A percentile compares a stretch with the other conserved stretches of the same genome.
Conservation (phyloP, 1,139 yeast genomes). For the Petasospora rhodanensis region DNA sequence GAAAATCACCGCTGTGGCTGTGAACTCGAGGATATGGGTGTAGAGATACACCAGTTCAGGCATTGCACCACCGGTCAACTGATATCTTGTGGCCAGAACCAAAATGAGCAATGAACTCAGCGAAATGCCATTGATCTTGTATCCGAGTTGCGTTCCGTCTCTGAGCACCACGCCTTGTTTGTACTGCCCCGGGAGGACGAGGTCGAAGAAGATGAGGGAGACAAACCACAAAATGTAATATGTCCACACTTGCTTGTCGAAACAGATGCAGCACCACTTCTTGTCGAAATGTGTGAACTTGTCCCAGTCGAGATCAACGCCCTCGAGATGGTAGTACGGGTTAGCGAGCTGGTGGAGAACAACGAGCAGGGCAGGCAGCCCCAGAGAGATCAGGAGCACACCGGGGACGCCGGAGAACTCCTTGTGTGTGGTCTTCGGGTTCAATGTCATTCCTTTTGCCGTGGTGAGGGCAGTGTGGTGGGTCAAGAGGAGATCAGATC, state of each 20-base stretch:
- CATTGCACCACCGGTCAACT: conserved; percentile 46
- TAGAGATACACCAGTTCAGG: conserved; percentile 81
- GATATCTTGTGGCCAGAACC: conserved; percentile 48
- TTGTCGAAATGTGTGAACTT: conserved; percentile 30
- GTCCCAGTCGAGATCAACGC: conserved; percentile 39
- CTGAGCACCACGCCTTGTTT: conserved; percentile 67
- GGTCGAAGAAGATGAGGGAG: conserved; percentile 57
- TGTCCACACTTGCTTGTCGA: conserved; percentile 48
- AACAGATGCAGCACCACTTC: conserved; percentile 20
- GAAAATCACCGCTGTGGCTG: conserved; percentile 58
- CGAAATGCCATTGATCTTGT: conserved; percentile 77
- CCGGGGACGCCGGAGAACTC: conserved; percentile 84
- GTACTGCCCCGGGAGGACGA: conserved; percentile 66
- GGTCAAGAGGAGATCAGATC: no score
- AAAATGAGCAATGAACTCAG: conserved; percentile 45
- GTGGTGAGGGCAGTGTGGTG: no score
- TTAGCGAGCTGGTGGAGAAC: conserved; percentile 56
- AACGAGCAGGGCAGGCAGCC: conserved; percentile 61
- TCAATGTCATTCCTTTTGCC: no score
- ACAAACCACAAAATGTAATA: conserved; percentile 76
- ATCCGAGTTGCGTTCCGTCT: conserved; percentile 65
- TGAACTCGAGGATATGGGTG: conserved; percentile 60
- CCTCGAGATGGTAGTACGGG: conserved; percentile 49
- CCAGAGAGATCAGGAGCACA: conserved; percentile 58
- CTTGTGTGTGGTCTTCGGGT: conserved; percentile 63